Conservation (phyloP, 139 green algal genomes). For the Nannochloris sp. region DNA sequence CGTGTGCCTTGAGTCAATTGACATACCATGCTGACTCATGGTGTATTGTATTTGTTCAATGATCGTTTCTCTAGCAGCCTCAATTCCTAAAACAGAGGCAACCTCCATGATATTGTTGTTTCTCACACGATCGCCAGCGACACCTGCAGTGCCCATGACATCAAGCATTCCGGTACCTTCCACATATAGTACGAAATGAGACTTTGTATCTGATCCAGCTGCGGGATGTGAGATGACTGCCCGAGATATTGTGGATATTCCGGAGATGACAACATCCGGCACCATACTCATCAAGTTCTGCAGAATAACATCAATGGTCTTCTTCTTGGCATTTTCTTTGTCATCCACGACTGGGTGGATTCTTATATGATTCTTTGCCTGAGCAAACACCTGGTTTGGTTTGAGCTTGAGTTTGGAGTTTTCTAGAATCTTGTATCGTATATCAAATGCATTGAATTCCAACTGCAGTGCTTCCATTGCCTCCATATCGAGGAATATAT, state of each 20-base stretch:
- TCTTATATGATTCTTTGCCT: background rate
- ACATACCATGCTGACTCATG: conserved; percentile 90
- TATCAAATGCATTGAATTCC: conserved; percentile 48
- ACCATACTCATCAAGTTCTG: conserved; percentile 34
- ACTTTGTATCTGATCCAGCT: background rate
- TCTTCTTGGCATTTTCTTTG: background rate
- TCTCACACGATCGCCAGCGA: conserved; percentile 53
- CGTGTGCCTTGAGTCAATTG: conserved; percentile 87
- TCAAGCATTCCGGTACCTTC: conserved; percentile 51
- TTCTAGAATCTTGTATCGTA: conserved; percentile 25
- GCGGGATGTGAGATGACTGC: conserved; percentile 76
- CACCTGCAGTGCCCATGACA: conserved; percentile 82
- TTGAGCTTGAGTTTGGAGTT: conserved; percentile 70
- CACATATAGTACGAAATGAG: conserved; percentile 17
- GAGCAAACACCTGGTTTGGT: conserved; percentile 10
- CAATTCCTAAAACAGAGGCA: conserved; percentile 81
- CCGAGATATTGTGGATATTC: conserved; percentile 77
- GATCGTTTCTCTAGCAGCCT: conserved; percentile 67
- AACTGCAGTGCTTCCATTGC: conserved; percentile 62
- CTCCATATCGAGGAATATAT: conserved; percentile 49
- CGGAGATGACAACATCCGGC: conserved; percentile 70
- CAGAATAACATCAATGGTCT: conserved; percentile 26
- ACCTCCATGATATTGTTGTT: conserved; percentile 95
- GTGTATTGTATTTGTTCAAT: conserved; percentile 84
- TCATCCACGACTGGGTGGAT: conserved; percentile 7